Percentiles rank a stretch among this genome's conserved stretches.
Evolutionary conservation across 2,329 filamentous ascomycete species (phyloP).

Genomic region (Simplicillium aogashimaense): DNA sequence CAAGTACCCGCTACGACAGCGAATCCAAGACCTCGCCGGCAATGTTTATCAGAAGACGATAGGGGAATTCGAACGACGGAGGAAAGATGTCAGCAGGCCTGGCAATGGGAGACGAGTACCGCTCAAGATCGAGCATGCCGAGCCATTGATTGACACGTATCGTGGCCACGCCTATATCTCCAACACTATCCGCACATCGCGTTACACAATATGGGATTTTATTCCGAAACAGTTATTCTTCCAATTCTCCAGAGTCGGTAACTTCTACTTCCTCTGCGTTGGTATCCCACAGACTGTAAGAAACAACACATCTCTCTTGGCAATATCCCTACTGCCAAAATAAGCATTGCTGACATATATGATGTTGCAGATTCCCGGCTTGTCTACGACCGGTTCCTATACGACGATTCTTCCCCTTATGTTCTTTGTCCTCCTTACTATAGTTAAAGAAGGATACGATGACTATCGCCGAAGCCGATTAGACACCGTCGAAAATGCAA

Average conservation of each 20-base stretch:
- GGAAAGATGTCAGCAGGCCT: slow-evolving; percentile 59
- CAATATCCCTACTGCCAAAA: background rate
- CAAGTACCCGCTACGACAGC: background rate
- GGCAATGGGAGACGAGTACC: slow-evolving; percentile 54
- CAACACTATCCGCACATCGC: slow-evolving; percentile 67
- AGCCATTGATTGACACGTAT: slow-evolving; percentile 36
- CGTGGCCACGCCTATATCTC: slow-evolving; percentile 39
- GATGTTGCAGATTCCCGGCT: slow-evolving; percentile 43
- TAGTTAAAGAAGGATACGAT: slow-evolving; percentile 80
- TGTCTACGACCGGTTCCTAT: slow-evolving; percentile 66
- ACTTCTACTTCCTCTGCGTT: slow-evolving; percentile 80
- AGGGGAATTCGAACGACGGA: slow-evolving; percentile 44
- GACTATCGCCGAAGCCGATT: slow-evolving; percentile 71
- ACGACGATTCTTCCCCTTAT: slow-evolving; percentile 66
- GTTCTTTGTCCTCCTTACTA: slow-evolving; percentile 71
- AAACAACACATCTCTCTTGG: background rate
- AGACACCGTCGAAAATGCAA: slow-evolving; percentile 70
- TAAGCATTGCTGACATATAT: background rate
- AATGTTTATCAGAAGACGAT: slow-evolving; percentile 27
- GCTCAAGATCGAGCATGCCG: slow-evolving; percentile 25
- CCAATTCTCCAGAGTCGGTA: slow-evolving; percentile 77
- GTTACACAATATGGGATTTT: slow-evolving; percentile 79
- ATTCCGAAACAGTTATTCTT: slow-evolving; percentile 76
- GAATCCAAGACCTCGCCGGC: slow-evolving; percentile 2
- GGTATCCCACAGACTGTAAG: slow-evolving; percentile 65